phyloP scores from a whole-genome alignment of 2,329 filamentous ascomycete species.

The Colletotrichum australisinense region DNA sequence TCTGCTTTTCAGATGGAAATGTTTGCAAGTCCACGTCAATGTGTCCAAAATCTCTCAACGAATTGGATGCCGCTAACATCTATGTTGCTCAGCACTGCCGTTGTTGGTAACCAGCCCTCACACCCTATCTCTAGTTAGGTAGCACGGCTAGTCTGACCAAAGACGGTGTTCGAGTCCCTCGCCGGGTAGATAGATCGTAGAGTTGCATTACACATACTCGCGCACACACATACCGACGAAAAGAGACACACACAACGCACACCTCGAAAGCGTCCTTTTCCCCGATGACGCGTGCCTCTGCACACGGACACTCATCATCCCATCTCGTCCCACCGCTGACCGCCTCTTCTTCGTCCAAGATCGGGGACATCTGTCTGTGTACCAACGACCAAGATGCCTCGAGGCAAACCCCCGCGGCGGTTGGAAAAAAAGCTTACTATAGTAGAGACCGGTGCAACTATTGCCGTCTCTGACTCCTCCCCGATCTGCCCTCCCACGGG shows the following conservation, averaged over 20 bases:
- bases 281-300: not conserved
- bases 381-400: not conserved
- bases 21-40: not conserved
- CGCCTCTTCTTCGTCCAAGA: constrained; percentile 26
- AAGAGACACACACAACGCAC: too few species aligned
- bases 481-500: not conserved
- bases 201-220: not conserved
- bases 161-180: not conserved
- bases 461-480: constrained; percentile 14
- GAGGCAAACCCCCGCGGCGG: not conserved
- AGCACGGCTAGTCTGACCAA: not conserved
- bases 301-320: not conserved
- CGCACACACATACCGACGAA: not conserved
- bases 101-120: not conserved
- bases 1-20: not conserved
- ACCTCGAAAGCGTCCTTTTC: not conserved
- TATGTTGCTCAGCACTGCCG: not conserved
- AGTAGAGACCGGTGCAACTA: not conserved
- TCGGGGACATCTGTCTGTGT: not conserved
- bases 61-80: not conserved
- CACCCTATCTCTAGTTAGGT: too few species aligned
- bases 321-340: constrained; percentile 15
- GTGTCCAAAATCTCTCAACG: not conserved
- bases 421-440: not conserved
- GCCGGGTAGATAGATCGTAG: not conserved